Conservation (phyloP, 176 grass and related monocot genomes). For the Hyparrhenia diplandra region DNA sequence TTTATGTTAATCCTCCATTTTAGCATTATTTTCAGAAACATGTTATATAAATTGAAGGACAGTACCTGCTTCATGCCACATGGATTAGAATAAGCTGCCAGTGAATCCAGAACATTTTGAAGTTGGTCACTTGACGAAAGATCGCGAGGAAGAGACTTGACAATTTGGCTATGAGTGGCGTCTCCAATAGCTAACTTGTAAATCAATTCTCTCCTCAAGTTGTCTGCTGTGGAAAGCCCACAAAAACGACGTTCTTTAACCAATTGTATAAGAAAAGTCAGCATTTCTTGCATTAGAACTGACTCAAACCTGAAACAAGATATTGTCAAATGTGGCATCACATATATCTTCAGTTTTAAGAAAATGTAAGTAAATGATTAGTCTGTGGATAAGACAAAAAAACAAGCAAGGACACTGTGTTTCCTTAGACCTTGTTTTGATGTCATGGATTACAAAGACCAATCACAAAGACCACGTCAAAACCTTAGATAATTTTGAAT, state of each 20-base stretch:
- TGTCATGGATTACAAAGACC: neutral
- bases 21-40: conserved; percentile 5
- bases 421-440: neutral
- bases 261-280: conserved; percentile 90
- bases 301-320: conserved; percentile 64
- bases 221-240: conserved; percentile 77
- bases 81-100: conserved; percentile 92
- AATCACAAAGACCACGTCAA: neutral
- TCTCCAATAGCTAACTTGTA: conserved; percentile 78
- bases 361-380: conserved; percentile 16
- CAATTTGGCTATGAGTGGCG: conserved; percentile 89
- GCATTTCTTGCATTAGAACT: conserved; percentile 91
- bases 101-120: conserved; percentile 79
- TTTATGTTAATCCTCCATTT: neutral
- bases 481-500: neutral
- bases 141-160: conserved; percentile 82
- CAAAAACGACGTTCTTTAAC: conserved; percentile 91
- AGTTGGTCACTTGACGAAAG: conserved; percentile 65
- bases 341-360: neutral
- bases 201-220: conserved; percentile 90
- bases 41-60: neutral
- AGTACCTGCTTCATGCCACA: conserved; percentile 97
- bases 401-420: neutral
- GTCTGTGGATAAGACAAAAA: neutral
- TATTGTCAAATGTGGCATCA: conserved; percentile 2